Evolutionary conservation across 2,329 filamentous ascomycete species (phyloP), one percentile per base, ranked within the genome.

Genomic region (Lecanicillium sp.): DNA sequence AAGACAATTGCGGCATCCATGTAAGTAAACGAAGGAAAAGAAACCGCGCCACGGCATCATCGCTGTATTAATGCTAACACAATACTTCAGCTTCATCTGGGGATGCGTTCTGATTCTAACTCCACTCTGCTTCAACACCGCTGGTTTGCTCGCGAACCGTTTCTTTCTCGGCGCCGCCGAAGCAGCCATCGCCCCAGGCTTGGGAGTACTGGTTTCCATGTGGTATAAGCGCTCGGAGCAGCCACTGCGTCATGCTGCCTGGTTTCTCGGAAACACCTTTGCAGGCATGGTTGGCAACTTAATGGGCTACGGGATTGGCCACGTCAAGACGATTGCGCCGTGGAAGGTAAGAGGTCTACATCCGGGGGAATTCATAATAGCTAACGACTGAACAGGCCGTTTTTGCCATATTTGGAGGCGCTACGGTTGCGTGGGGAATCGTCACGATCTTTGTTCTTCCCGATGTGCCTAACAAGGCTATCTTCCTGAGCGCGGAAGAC

Each of bases 91-190:
- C 15, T 19, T 57, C 3, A 15, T 58, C n/a, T 69, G 66, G 67
- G 67, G 67, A 3, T 44, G 49, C 3, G 60, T 73, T n/a, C 57
- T 75, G 35, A 69, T 72, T 60, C 60, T 67, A 14, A 71, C 70
- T 1, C 70, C 72, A 0, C 38, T 56, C 11, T 54, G 51, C 38
- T 51, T 47, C 39, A 55, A 54, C 10, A 53, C 51, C 5, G 51
- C 46, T 0, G 57, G 60, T 10, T 52, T 67, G 4, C 51, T 66
- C 11, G 58, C 59, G 1, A 54, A 59, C 26, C 60, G 64, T 2
- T 65, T 65, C 52, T 63, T 65, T 46, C 55, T 67, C 0, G 63
- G 65, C 2, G 55, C 62, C 9, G 40, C 54, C 17, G 65, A 67
- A 45, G 56, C 63, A 1, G 58, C 58, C 14, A 57, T 66, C 19